Evolutionary conservation across 78 protist genomes (phyloP).

Genomic region (Dictyostelium intermedium): DNA sequence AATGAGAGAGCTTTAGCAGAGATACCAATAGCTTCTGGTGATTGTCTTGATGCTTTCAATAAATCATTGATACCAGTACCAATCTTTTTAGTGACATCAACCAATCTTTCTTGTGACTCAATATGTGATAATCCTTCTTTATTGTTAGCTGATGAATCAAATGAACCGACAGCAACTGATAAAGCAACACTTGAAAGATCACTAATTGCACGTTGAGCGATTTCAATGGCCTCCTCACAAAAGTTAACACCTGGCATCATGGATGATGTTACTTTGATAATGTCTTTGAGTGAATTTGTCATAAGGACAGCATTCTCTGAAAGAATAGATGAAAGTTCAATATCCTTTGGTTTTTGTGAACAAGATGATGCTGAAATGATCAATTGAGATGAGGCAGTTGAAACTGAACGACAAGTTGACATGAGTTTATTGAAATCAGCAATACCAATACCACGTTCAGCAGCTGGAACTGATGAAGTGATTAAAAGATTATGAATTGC

Average conservation of each 20-base stretch:
- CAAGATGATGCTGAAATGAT: constrained; percentile 19
- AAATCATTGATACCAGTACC: constrained; percentile 53
- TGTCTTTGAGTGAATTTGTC: constrained; percentile 53
- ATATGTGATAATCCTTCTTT: constrained; percentile 10
- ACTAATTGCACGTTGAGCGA: constrained; percentile 45
- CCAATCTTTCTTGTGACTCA: constrained; percentile 71
- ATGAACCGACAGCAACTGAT: constrained; percentile 80
- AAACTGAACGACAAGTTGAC: constrained; percentile 17
- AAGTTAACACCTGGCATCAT: constrained; percentile 83
- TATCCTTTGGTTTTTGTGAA: constrained; percentile 63
- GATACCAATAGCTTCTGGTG: constrained; percentile 80
- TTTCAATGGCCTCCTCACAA: constrained; percentile 82
- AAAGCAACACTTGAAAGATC: constrained; percentile 68
- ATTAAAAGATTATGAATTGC: constrained; percentile 1
- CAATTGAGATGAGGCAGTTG: constrained; percentile 50
- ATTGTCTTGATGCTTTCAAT: constrained; percentile 76
- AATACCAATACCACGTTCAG: constrained; percentile 14
- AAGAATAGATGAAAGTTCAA: constrained; percentile 13
- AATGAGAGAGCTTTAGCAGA: constrained; percentile 58
- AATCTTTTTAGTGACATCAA: constrained; percentile 58
- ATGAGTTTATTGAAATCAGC: constrained; percentile 40
- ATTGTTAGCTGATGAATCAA: background rate
- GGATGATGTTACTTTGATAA: constrained; percentile 40
- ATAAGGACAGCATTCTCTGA: constrained; percentile 46
- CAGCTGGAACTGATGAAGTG: background rate